These are phyloP conservation scores for Colletotrichum horii DNA, from an alignment of 2,329 filamentous ascomycete genomes.

Conservation along the genomic window DNA sequence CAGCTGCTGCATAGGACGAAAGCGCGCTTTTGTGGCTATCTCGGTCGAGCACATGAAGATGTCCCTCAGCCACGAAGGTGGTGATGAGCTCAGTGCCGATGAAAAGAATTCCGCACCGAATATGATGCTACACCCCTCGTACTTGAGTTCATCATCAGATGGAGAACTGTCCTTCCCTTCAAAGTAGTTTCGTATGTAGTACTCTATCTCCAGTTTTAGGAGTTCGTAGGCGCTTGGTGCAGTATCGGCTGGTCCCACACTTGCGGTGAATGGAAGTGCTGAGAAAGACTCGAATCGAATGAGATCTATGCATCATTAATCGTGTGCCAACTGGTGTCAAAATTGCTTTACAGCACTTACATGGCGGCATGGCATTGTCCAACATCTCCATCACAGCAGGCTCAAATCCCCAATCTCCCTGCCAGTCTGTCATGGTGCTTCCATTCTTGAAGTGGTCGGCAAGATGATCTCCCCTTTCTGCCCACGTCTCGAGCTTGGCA, in stretches of 20 bases:
- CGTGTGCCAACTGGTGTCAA: background rate
- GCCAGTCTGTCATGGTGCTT: conserved; percentile 48
- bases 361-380: conserved; percentile 47
- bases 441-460: conserved; percentile 47
- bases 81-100: background rate
- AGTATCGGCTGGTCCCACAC: conserved; percentile 11
- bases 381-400: conserved; percentile 36
- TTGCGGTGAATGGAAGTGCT: background rate
- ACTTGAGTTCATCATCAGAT: conserved; percentile 23
- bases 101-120: conserved; percentile 29
- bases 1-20: conserved; percentile 28
- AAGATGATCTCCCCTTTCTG: conserved; percentile 40
- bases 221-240: conserved; percentile 37
- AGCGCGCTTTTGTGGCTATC: conserved; percentile 20
- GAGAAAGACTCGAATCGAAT: conserved; percentile 10
- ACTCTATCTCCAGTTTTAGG: conserved; percentile 38
- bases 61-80: conserved; percentile 31
- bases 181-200: conserved; percentile 29
- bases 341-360: conserved; percentile 23
- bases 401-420: conserved; percentile 48
- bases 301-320: background rate
- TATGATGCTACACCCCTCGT: conserved; percentile 31
- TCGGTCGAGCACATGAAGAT: conserved; percentile 23
- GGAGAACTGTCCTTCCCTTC: conserved; percentile 26
- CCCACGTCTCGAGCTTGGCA: conserved; percentile 39